These are phyloP conservation scores for Byssoonygena ceratinophila DNA, from an alignment of 2,329 filamentous ascomycete species.

Conservation along the genomic window DNA sequence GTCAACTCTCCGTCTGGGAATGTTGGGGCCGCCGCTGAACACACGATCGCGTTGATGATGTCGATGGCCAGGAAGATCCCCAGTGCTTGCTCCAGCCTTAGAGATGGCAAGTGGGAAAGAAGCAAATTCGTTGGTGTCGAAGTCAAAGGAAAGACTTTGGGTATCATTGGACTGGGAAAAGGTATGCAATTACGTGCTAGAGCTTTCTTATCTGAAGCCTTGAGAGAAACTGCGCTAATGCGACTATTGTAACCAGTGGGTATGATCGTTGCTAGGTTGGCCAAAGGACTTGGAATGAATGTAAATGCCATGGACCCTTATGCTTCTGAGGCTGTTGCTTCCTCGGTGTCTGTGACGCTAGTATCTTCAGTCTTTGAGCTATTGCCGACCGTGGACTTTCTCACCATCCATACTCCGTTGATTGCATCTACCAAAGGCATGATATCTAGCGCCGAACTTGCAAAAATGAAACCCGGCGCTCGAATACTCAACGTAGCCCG, in stretches of 20 bases:
- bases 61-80: slow-evolving; percentile 64
- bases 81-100: slow-evolving; percentile 57
- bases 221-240: neutral
- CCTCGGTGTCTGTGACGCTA: slow-evolving; percentile 55
- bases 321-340: slow-evolving; percentile 60
- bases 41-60: slow-evolving; percentile 64
- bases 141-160: slow-evolving; percentile 64
- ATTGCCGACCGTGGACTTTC: slow-evolving; percentile 58
- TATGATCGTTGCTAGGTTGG: slow-evolving; percentile 68
- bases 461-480: slow-evolving; percentile 61
- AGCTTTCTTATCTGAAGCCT: too few species aligned
- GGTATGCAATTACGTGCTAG: slow-evolving; percentile 31
- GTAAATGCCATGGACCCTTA: slow-evolving; percentile 68
- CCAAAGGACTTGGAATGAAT: slow-evolving; percentile 65
- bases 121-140: slow-evolving; percentile 65
- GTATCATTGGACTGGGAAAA: slow-evolving; percentile 71
- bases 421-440: slow-evolving; percentile 67
- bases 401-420: slow-evolving; percentile 72
- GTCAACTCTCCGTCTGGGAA: slow-evolving; percentile 72
- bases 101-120: slow-evolving; percentile 64
- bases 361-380: slow-evolving; percentile 50
- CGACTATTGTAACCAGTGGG: slow-evolving; percentile 45
- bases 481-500: slow-evolving; percentile 69
- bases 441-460: slow-evolving; percentile 56
- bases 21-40: slow-evolving; percentile 68